Base-by-base conservation (phyloP, 1,284 basidiomycete species). In the Boletus coffeatus region DNA sequence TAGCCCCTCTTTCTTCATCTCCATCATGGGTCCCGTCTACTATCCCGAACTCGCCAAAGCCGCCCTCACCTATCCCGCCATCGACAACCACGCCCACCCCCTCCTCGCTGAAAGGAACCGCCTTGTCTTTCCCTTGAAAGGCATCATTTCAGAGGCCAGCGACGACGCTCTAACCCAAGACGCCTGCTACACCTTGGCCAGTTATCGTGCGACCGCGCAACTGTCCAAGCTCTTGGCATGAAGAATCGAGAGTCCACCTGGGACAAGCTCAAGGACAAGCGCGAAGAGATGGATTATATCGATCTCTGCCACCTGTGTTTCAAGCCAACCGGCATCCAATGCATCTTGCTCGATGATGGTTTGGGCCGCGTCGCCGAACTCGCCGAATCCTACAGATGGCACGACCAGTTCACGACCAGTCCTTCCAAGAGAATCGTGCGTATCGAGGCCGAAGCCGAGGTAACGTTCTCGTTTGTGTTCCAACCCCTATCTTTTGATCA, bases 51-150 rank as follows among this genome's bases (percentile, higher is more conserved):
- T 77, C 39, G 66, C 66, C 41, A 57, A 65, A 10, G 62, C 69
- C 18, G 71, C 70, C 16, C 73, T 78, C 57, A 61, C 62, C 21
- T 82, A 78, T 63, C 83, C 82, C 10, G 78, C 78, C 0, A 88
- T 89, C 69, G 89, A 91, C 75, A 90, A 90, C 69, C 89, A 92
- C 69, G 86, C 89, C 0, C 89, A 92, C 70, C 87, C 89, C 2
- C 77, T 92, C 32, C 77, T 92, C 41, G 75, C 77, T 32, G 77
- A 75, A 11, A 73, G 76, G 29, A 70, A 82, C 59, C 80, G 83
- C 32, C 67, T 80, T 55, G 70, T 70, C 1, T 70, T 87, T 10
- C 79, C 83, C 0, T 82, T 90, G 64, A 85, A 90, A 63, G 83
- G 82, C 0, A 69, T 89, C 56, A 74, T 88, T 55, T 87, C 87